Conservation (phyloP, 163 green algal species). For the Chlorella variabilis region DNA sequence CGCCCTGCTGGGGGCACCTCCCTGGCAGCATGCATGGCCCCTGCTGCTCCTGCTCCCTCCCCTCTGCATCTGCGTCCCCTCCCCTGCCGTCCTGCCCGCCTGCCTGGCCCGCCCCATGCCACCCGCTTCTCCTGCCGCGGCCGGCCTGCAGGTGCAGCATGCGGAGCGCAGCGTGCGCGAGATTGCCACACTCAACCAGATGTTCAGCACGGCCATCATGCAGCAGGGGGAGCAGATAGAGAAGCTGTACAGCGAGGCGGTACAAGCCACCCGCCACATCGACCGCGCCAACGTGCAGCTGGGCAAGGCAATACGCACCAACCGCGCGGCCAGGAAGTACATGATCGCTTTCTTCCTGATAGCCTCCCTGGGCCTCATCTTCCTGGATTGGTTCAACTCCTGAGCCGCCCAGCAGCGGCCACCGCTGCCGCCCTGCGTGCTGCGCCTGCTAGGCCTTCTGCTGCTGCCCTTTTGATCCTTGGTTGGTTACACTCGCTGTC, state of each 20-base stretch:
- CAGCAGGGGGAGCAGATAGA: constrained; percentile 80
- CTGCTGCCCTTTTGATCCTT: too few species aligned
- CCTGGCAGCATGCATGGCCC: neutral
- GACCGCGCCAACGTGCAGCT: constrained; percentile 75
- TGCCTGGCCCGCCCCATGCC: neutral
- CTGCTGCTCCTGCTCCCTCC: neutral
- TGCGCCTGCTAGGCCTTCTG: too few species aligned
- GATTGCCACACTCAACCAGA: constrained; percentile 82
- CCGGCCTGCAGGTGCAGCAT: constrained; percentile 31
- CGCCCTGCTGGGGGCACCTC: too few species aligned
- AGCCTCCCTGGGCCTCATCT: constrained; percentile 67
- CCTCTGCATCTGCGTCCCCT: neutral
- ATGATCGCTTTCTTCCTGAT: constrained; percentile 71
- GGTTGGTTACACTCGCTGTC: too few species aligned
- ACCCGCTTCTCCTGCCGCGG: neutral
- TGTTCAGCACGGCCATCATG: constrained; percentile 78
- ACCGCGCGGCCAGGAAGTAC: constrained; percentile 58
- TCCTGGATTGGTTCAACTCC: constrained; percentile 78
- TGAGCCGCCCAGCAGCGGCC: neutral
- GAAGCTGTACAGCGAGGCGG: constrained; percentile 71
- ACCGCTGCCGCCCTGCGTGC: neutral
- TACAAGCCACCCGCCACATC: constrained; percentile 63
- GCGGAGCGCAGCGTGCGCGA: constrained; percentile 76
- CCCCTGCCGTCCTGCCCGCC: neutral
- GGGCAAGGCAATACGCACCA: constrained; percentile 73